phyloP scores from a whole-genome alignment of 371 early-diverging fungal species.

The Mortierella sp. region DNA sequence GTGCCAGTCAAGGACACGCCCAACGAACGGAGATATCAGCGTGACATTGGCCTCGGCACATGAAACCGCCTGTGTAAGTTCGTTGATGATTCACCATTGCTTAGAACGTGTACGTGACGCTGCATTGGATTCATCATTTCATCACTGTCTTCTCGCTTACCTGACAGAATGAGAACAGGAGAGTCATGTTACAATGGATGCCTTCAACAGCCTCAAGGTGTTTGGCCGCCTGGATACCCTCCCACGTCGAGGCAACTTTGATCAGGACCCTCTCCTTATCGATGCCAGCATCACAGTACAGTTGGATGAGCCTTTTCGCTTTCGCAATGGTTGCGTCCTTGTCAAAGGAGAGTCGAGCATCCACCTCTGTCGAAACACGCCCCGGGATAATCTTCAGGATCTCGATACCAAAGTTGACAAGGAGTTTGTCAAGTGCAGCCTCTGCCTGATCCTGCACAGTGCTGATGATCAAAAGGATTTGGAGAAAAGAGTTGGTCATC shows the following conservation, averaged over 20 bases:
- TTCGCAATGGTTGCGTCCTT: conserved; percentile 90
- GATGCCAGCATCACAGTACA: conserved; percentile 90
- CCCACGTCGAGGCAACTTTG: conserved; percentile 98
- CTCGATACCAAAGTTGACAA: conserved; percentile 96
- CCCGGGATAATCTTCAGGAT: conserved; percentile 98
- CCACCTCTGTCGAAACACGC: conserved; percentile 97
- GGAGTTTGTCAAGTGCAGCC: conserved; percentile 92
- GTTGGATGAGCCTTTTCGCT: conserved; percentile 86
- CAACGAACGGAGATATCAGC: conserved; percentile 97
- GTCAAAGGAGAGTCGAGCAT: conserved; percentile 95
- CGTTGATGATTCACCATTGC: too few relatives aligned
- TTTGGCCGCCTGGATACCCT: conserved; percentile 97
- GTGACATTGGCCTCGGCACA: conserved; percentile 97
- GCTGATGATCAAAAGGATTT: conserved; percentile 42
- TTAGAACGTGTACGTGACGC: too few relatives aligned
- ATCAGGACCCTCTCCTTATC: conserved; percentile 91
- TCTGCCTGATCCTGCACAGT: conserved; percentile 77
- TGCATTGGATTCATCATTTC: too few relatives aligned
- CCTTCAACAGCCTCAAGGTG: conserved; percentile 87
- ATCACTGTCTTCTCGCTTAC: conserved; percentile 39
- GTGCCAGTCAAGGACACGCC: conserved; percentile 98
- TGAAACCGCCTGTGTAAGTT: conserved; percentile 94
- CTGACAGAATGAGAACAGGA: conserved; percentile 93
- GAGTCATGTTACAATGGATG: conserved; percentile 98
- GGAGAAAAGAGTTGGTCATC: too few relatives aligned